phyloP scores from a whole-genome alignment of 148 eudicot genomes.

The Fagopyrum tataricum region DNA sequence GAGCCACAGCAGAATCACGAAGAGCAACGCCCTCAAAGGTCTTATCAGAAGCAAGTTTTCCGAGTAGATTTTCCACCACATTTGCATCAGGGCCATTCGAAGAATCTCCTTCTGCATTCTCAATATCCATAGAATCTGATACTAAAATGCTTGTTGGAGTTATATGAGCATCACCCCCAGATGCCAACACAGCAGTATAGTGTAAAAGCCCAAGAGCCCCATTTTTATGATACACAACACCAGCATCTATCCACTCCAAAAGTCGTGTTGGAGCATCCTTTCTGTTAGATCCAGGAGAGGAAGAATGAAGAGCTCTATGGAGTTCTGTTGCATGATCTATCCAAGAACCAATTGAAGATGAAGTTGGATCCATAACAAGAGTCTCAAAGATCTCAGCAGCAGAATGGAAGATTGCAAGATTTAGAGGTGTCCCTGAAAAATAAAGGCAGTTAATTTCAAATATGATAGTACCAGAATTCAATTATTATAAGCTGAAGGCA shows the following conservation, averaged over 20 bases:
- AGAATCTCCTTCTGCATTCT: constrained; percentile 62
- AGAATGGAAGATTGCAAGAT: constrained; percentile 92
- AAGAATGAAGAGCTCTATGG: constrained; percentile 76
- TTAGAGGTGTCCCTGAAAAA: constrained; percentile 69
- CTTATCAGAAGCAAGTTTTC: constrained; percentile 81
- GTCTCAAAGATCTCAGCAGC: constrained; percentile 93
- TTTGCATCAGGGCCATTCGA: constrained; percentile 61
- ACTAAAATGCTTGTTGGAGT: constrained; percentile 72
- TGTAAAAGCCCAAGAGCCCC: constrained; percentile 87
- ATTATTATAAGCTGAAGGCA: background rate
- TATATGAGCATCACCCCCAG: constrained; percentile 96
- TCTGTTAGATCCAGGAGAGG: constrained; percentile 90
- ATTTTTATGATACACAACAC: constrained; percentile 82
- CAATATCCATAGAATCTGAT: constrained; percentile 73
- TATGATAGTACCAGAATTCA: background rate
- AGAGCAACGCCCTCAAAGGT: constrained; percentile 72
- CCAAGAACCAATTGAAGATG: constrained; percentile 84
- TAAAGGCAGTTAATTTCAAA: constrained; percentile 7
- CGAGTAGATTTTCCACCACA: constrained; percentile 78
- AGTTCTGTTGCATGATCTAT: constrained; percentile 80
- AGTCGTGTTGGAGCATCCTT: constrained; percentile 98
- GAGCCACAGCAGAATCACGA: constrained; percentile 89
- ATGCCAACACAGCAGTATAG: constrained; percentile 83
- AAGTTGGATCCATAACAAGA: constrained; percentile 75
- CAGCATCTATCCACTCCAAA: constrained; percentile 93